phyloP scores from a whole-genome alignment of 345 rosid species.

The Citrus hindsii region DNA sequence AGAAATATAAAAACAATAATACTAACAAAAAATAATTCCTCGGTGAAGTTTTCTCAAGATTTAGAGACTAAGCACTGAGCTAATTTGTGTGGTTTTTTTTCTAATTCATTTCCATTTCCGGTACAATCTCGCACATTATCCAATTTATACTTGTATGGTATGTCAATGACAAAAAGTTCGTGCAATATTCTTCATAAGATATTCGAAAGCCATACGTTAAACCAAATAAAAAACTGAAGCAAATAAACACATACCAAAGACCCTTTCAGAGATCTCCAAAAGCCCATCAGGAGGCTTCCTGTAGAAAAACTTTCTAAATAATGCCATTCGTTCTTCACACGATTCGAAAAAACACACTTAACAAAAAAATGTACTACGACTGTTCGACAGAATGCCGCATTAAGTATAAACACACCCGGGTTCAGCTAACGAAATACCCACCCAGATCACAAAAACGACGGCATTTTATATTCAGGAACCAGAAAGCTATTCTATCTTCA shows the following conservation, averaged over 20 bases:
- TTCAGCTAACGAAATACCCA: slow-evolving; percentile 3
- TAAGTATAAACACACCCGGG: background rate
- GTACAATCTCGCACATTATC: background rate
- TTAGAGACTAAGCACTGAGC: background rate
- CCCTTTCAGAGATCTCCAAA: slow-evolving; percentile 78
- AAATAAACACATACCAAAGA: slow-evolving; percentile 51
- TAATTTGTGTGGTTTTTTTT: background rate
- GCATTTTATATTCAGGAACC: slow-evolving; percentile 22
- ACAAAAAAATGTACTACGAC: background rate
- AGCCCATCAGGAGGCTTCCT: slow-evolving; percentile 78
- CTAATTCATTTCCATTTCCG: background rate
- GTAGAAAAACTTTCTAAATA: slow-evolving; percentile 67
- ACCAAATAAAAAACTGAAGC: background rate
- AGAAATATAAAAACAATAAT: background rate
- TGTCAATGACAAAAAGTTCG: background rate
- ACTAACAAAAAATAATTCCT: background rate
- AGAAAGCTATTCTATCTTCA: slow-evolving; percentile 46
- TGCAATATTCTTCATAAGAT: background rate
- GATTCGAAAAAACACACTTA: slow-evolving; percentile 12
- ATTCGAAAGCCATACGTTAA: background rate
- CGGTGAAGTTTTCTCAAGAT: background rate
- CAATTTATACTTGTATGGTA: background rate
- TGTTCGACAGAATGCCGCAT: slow-evolving; percentile 23
- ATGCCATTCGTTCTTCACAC: slow-evolving; percentile 44
- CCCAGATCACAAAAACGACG: slow-evolving; percentile 22